Base-by-base conservation (phyloP, 345 rosid genomes). In the Eucalyptus polyanthemos region DNA sequence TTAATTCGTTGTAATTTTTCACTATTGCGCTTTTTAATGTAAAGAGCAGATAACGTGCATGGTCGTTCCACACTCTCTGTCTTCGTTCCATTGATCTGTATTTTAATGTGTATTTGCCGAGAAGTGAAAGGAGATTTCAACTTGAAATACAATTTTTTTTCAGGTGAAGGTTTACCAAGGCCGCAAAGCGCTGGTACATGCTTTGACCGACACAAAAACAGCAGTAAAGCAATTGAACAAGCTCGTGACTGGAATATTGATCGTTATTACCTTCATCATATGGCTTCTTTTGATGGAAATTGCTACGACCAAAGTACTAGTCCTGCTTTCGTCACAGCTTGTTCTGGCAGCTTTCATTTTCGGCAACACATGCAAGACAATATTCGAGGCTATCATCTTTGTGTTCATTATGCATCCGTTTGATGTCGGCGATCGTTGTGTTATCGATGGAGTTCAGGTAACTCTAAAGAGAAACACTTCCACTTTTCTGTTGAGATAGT, bases 401-500 rank as follows among this genome's bases (percentile, higher is more conserved):
- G 99, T 96, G 22, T 95, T 97, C 54, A 93, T 96, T 89, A 96
- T 93, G 98, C 98, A 97, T 88, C 99, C 99, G 65, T 97, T 95
- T 90, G 99, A 97, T 81, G 3, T 45, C 1, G 47, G 47, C 11
- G 47, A 45, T 45, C 11, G 3, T 45, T 45, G 47, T 9, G 4
- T 45, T 45, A 45, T 45, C 1, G 47, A 45, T 45, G 47, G 47
- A 0, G 47, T 45, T 45, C 47, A 45, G 47, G 11, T 45, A 45
- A 44, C 47, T 44, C 27, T 22, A 12, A 37, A 37, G 47, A 37
- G 25, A 37, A 76, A 24, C 83, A 42, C 24, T 76, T 76, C 47
- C 83, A 11, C 27, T 76, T 76, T 76, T 40, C 24, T 76, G 83
- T 76, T 4, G 47, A 76, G 83, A 76, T 21, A 13, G 47, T 76